Conservation (phyloP, 768 basidiomycete species). For the Xanthoconium purpureum region DNA sequence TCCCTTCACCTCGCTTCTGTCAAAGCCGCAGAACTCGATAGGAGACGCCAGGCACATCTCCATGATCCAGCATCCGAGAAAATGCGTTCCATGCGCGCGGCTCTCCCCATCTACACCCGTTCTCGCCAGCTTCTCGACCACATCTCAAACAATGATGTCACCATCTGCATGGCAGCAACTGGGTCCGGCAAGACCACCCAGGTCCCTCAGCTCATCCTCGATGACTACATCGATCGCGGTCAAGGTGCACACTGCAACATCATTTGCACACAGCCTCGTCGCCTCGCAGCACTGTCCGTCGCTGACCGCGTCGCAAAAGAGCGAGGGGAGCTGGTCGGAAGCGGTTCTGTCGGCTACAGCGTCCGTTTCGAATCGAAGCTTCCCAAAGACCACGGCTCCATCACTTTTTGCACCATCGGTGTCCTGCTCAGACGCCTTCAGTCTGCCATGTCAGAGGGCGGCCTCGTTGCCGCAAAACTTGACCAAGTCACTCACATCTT, state of each 20-base stretch:
- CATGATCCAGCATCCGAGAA: conserved; percentile 53
- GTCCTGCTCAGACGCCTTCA: conserved; percentile 87
- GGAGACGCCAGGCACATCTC: conserved; percentile 58
- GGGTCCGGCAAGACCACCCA: conserved; percentile 96
- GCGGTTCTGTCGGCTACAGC: conserved; percentile 77
- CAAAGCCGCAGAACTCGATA: conserved; percentile 59
- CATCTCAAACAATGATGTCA: conserved; percentile 76
- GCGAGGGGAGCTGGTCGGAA: conserved; percentile 68
- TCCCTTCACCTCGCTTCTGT: conserved; percentile 33
- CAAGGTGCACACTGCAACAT: conserved; percentile 85
- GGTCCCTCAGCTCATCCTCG: conserved; percentile 88
- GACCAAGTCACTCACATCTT: conserved; percentile 86
- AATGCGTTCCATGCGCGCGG: conserved; percentile 64
- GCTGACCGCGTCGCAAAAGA: conserved; percentile 90
- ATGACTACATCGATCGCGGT: conserved; percentile 74
- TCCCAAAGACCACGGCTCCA: conserved; percentile 76
- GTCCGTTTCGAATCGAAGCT: conserved; percentile 84
- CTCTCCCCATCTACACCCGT: conserved; percentile 74
- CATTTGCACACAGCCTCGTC: conserved; percentile 89
- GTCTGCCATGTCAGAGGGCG: conserved; percentile 53
- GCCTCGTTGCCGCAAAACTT: conserved; percentile 38
- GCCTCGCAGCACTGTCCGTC: conserved; percentile 88
- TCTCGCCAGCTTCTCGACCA: conserved; percentile 64
- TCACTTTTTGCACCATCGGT: conserved; percentile 93
- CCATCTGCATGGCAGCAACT: conserved; percentile 85